A percentile compares a stretch with the other conserved stretches of the same genome.
phyloP scores from a whole-genome alignment of 176 grass and related monocot genomes.

The Tuctoria greenei region DNA sequence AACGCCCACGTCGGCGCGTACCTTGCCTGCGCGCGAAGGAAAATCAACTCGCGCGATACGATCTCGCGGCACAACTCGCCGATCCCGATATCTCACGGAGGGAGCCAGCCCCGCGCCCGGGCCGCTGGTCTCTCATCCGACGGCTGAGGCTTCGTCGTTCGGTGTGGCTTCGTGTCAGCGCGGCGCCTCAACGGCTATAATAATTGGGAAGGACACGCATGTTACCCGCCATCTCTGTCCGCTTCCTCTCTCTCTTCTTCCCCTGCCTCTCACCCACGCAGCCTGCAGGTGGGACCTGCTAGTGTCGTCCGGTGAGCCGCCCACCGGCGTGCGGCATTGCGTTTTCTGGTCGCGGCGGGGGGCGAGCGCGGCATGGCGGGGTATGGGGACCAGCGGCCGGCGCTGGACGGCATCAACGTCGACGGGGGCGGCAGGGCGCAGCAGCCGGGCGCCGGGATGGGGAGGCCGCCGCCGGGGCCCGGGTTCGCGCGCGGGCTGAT shows the following conservation, averaged over 20 bases:
- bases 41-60: slow-evolving; percentile 4
- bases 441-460: not conserved
- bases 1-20: not conserved
- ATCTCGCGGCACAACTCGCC: not conserved
- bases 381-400: slow-evolving; percentile 20
- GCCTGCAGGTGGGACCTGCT: slow-evolving; percentile 14
- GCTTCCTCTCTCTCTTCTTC: not conserved
- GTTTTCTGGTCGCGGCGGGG: not conserved
- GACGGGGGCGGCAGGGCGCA: slow-evolving; percentile 6
- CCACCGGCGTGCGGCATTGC: slow-evolving; percentile 37
- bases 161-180: not conserved
- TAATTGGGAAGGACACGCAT: slow-evolving; percentile 42
- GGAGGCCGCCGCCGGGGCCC: slow-evolving; percentile 31
- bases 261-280: not conserved
- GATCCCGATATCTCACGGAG: slow-evolving; percentile 5
- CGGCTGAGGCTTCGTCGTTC: not conserved
- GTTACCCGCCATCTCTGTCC: slow-evolving; percentile 59
- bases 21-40: not conserved
- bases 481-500: slow-evolving; percentile 45
- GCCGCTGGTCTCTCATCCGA: slow-evolving; percentile 22
- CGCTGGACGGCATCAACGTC: slow-evolving; percentile 36
- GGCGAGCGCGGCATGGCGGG: slow-evolving; percentile 30
- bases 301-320: not conserved
- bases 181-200: slow-evolving; percentile 63
- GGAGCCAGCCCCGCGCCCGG: not conserved